phyloP scores from a whole-genome alignment of 345 rosid species.

The Syzygium aromaticum region DNA sequence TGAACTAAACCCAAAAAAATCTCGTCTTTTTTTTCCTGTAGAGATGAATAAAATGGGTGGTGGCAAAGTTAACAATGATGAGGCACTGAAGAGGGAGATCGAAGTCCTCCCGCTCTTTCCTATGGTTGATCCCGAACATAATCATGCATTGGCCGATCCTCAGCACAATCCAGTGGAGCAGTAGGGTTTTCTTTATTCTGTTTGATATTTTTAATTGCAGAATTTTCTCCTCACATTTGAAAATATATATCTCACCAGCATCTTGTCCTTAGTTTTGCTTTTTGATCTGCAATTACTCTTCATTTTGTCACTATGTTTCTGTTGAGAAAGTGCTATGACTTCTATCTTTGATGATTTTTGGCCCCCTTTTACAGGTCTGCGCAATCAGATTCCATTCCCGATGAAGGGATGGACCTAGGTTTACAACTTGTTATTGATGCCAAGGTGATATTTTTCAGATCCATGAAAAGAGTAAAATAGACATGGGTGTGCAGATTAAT shows the following conservation, averaged over 20 bases:
- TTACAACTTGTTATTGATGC: not conserved
- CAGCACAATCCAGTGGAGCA: not conserved
- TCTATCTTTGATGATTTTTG: not conserved
- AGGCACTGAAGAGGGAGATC: not conserved
- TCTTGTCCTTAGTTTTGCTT: not conserved
- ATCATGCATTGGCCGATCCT: not conserved
- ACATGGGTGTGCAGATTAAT: not conserved
- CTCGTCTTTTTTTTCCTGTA: not conserved
- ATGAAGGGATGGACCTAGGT: not conserved
- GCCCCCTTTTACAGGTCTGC: not conserved
- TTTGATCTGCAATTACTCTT: not conserved
- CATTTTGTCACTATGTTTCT: not conserved
- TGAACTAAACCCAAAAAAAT: not conserved
- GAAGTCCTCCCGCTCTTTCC: not conserved
- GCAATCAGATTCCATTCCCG: not conserved
- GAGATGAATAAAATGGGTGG: not conserved
- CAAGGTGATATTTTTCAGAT: not conserved
- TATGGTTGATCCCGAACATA: not conserved
- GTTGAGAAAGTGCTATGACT: not conserved
- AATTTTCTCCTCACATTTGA: not conserved
- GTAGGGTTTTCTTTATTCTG: not conserved
- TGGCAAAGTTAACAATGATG: not conserved
- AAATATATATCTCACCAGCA: not conserved
- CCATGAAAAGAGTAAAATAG: not conserved
- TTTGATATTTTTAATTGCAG: not conserved